Conservation (phyloP, 192 early-diverging fungal species). For the Coemansia sp. region DNA sequence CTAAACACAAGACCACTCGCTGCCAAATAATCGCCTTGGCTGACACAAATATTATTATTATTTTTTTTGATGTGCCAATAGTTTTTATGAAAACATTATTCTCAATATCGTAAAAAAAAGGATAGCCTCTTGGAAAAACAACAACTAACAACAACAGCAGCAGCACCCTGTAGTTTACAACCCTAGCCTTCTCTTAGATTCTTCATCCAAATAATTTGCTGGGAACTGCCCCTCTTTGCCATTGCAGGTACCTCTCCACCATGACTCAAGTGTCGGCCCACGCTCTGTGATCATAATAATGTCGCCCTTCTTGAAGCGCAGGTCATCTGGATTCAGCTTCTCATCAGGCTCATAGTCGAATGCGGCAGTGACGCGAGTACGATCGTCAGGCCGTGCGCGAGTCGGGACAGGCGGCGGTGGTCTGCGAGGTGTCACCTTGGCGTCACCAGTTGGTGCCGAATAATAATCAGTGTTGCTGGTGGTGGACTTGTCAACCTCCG, state of each 20-base stretch:
- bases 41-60: too few species aligned
- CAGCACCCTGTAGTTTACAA: too few species aligned
- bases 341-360: constrained; percentile 85
- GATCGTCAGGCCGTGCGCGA: constrained; percentile 20
- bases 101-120: too few species aligned
- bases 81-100: too few species aligned
- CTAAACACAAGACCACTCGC: too few species aligned
- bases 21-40: too few species aligned
- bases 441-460: constrained; percentile 14
- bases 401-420: constrained; percentile 54
- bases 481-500: not conserved
- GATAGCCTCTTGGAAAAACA: too few species aligned
- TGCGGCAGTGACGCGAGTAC: constrained; percentile 64
- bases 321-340: constrained; percentile 59
- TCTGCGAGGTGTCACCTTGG: constrained; percentile 17
- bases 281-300: constrained; percentile 70
- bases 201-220: constrained; percentile 65
- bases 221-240: constrained; percentile 73
- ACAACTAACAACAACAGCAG: too few species aligned
- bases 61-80: too few species aligned
- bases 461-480: constrained; percentile 21
- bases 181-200: constrained; percentile 3
- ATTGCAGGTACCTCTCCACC: constrained; percentile 82
- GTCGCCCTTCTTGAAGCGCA: constrained; percentile 85
- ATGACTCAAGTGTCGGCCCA: constrained; percentile 48